Conservation (phyloP, 1,284 basidiomycete genomes). For the Leccinum pachyderme region DNA sequence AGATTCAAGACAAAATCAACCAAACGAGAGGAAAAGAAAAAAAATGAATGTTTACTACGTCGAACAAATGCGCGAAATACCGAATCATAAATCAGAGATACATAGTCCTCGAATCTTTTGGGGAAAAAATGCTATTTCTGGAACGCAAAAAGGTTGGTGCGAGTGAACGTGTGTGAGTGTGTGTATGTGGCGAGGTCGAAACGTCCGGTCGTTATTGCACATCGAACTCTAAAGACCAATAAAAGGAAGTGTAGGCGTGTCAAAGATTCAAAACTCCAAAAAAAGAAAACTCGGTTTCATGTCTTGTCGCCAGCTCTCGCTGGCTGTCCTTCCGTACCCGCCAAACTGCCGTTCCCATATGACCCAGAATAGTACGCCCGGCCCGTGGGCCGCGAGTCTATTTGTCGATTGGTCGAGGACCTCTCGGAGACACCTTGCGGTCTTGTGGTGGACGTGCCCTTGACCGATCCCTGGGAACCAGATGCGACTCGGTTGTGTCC, state of each 20-base stretch:
- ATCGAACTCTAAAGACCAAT: slow-evolving; percentile 8
- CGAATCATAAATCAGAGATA: slow-evolving; percentile 30
- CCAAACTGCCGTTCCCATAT: slow-evolving; percentile 17
- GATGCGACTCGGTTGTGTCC: slow-evolving; percentile 21
- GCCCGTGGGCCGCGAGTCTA: slow-evolving; percentile 19
- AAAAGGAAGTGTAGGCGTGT: not conserved
- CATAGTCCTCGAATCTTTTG: slow-evolving; percentile 24
- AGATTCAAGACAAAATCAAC: slow-evolving; percentile 14
- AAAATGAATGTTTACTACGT: slow-evolving; percentile 9
- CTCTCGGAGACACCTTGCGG: slow-evolving; percentile 22
- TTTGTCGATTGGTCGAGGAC: slow-evolving; percentile 13
- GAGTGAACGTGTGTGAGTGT: slow-evolving; percentile 8
- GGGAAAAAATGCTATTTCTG: slow-evolving; percentile 7
- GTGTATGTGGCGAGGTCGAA: slow-evolving; percentile 8
- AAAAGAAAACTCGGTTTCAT: slow-evolving; percentile 18
- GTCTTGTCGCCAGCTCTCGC: slow-evolving; percentile 25
- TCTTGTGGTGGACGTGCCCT: slow-evolving; percentile 20
- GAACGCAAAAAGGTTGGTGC: not conserved
- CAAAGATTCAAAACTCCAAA: not conserved
- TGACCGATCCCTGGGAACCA: slow-evolving; percentile 4
- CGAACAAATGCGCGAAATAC: slow-evolving; percentile 13
- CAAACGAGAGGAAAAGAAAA: not conserved
- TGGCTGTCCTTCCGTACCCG: slow-evolving; percentile 14
- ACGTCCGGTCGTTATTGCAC: slow-evolving; percentile 18
- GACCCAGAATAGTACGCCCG: slow-evolving; percentile 24